These are phyloP conservation scores for Takakia lepidozioides DNA, from an alignment of 225 moss, liverwort and hornwort genomes.

Conservation along the genomic window DNA sequence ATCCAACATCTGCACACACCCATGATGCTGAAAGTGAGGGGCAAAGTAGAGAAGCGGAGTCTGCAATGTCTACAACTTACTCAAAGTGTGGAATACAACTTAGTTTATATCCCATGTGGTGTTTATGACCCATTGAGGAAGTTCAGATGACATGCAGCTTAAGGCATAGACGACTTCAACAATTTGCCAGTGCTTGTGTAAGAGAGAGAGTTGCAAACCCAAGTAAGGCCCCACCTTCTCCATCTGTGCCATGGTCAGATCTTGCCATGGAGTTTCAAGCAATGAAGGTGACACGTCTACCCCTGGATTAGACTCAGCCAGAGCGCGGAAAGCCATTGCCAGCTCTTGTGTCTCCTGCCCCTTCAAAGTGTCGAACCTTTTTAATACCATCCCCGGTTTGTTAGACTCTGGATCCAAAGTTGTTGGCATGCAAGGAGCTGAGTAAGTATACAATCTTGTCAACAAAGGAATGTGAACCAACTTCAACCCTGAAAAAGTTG, in stretches of 20 bases:
- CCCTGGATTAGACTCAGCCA: slow-evolving; percentile 1
- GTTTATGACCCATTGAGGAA: too few relatives aligned
- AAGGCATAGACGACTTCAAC: too few relatives aligned
- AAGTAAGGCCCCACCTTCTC: not conserved
- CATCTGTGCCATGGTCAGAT: slow-evolving; percentile 5
- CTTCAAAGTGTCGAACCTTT: slow-evolving; percentile 7
- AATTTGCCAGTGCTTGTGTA: too few relatives aligned
- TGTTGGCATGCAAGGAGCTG: too few relatives aligned
- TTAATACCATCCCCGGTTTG: too few relatives aligned
- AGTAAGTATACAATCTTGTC: not conserved
- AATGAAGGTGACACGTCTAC: not conserved
- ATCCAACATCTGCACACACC: slow-evolving; percentile 7
- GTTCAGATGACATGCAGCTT: too few relatives aligned
- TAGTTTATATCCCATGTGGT: too few relatives aligned
- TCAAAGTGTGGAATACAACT: too few relatives aligned
- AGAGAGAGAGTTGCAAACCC: too few relatives aligned
- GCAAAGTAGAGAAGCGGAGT: not conserved
- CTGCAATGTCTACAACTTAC: too few relatives aligned
- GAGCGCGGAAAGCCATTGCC: not conserved
- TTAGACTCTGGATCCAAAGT: too few relatives aligned
- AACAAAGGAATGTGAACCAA: not conserved
- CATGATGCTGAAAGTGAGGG: not conserved
- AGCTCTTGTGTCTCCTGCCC: slow-evolving; percentile 7
- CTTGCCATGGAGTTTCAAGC: slow-evolving; percentile 8
- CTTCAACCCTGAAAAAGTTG: not conserved